A percentile compares a stretch with the other conserved stretches of the same genome.
phyloP scores from a whole-genome alignment of 2,329 filamentous ascomycete genomes.

The Dichotomopilus funicola region DNA sequence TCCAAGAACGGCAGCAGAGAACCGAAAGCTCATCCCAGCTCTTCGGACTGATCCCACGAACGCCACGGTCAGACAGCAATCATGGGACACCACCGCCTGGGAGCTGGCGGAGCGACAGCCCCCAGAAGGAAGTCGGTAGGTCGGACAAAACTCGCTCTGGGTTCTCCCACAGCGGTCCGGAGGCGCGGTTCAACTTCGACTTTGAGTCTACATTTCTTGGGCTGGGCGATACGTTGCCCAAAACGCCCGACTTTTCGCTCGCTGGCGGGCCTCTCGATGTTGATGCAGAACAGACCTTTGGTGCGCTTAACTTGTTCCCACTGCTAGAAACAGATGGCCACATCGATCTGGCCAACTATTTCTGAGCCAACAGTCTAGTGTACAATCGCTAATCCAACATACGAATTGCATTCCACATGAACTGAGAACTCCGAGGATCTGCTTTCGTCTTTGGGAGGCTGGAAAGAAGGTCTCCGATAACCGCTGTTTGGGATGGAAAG shows the following conservation, averaged over 20 bases:
- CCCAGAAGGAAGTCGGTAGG: neutral
- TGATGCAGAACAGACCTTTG: conserved; percentile 38
- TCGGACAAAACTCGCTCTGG: conserved; percentile 4
- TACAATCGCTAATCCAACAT: too few species aligned
- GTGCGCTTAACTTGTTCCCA: conserved; percentile 44
- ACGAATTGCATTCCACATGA: too few species aligned
- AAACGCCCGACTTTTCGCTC: conserved; percentile 37
- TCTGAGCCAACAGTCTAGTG: conserved; percentile 19
- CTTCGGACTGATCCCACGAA: conserved; percentile 42
- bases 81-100: neutral
- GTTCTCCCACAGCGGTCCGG: conserved; percentile 1
- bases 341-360: conserved; percentile 42
- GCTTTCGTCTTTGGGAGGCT: too few species aligned
- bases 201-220: conserved; percentile 25
- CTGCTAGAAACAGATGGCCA: conserved; percentile 46
- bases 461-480: too few species aligned
- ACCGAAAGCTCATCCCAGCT: conserved; percentile 47
- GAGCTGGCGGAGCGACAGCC: neutral
- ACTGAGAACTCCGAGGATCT: too few species aligned
- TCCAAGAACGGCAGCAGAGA: conserved; percentile 39
- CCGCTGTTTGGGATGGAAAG: too few species aligned
- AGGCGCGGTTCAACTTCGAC: conserved; percentile 20
- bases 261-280: conserved; percentile 33
- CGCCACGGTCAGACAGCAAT: conserved; percentile 5
- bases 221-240: conserved; percentile 32